Conservation (phyloP, 164 flowering plant genomes). For the Platanus orientalis region DNA sequence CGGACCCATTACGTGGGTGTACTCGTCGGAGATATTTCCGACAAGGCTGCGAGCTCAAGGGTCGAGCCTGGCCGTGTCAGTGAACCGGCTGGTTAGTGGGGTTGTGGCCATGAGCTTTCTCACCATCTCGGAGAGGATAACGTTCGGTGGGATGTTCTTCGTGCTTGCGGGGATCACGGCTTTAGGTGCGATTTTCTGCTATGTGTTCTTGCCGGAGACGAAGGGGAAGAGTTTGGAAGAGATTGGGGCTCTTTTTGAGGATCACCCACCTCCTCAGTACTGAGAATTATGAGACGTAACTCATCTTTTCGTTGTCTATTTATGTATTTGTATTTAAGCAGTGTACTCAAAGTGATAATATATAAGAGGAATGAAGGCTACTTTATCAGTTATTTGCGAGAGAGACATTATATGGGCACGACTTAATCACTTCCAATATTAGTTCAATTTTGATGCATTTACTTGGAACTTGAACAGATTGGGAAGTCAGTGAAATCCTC, state of each 20-base stretch:
- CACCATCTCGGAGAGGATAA: conserved; percentile 34
- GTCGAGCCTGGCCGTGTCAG: conserved; percentile 51
- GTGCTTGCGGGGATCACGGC: conserved; percentile 42
- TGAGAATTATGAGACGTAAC: too few relatives aligned
- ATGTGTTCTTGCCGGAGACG: conserved; percentile 58
- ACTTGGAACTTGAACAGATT: too few relatives aligned
- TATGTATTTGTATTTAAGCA: too few relatives aligned
- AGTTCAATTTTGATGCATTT: too few relatives aligned
- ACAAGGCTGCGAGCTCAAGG: conserved; percentile 62
- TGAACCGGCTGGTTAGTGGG: conserved; percentile 70
- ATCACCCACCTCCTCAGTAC: too few relatives aligned
- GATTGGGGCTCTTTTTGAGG: conserved; percentile 49
- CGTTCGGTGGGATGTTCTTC: conserved; percentile 60
- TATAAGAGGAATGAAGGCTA: too few relatives aligned
- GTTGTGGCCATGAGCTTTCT: conserved; percentile 61
- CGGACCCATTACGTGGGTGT: conserved; percentile 84
- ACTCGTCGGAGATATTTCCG: conserved; percentile 73
- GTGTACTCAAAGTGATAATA: too few relatives aligned
- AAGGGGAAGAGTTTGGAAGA: conserved; percentile 68
- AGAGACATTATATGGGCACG: too few relatives aligned
- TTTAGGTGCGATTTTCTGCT: conserved; percentile 38
- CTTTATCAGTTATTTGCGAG: too few relatives aligned
- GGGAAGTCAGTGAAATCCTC: too few relatives aligned
- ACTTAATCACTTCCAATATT: too few relatives aligned
- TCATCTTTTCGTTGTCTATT: too few relatives aligned